Conservation (phyloP, 1,284 basidiomycete species). For the Sporisorium reilianum region DNA sequence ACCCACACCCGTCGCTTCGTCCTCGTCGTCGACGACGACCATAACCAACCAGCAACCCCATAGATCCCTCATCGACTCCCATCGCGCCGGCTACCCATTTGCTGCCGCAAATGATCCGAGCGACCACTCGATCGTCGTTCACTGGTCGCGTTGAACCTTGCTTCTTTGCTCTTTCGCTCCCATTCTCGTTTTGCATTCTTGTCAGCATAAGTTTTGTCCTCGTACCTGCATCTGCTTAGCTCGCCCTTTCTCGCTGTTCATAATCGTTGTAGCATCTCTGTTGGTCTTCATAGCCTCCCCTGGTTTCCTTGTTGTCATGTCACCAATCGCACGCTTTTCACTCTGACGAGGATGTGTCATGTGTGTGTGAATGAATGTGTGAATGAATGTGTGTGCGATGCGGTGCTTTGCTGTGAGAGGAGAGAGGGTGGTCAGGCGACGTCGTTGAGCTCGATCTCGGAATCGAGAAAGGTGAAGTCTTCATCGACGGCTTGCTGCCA, state of each 20-base stretch:
- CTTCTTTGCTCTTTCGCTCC: background rate
- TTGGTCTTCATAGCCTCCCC: constrained; percentile 12
- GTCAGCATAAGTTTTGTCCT: constrained; percentile 10
- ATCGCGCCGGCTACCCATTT: constrained; percentile 8
- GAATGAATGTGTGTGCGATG: background rate
- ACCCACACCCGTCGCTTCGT: constrained; percentile 3
- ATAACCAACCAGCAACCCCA: background rate
- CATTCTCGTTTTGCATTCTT: constrained; percentile 1
- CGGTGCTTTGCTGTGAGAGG: background rate
- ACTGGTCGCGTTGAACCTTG: constrained; percentile 34
- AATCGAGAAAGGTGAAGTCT: constrained; percentile 44
- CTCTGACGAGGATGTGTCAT: background rate
- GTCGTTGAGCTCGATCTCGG: constrained; percentile 42
- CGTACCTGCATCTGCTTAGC: constrained; percentile 11
- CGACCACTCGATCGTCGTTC: constrained; percentile 34
- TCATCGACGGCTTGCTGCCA: constrained; percentile 44
- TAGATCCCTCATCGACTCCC: constrained; percentile 4
- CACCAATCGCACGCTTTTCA: constrained; percentile 7
- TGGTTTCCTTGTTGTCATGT: constrained; percentile 16
- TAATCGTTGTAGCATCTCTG: constrained; percentile 14
- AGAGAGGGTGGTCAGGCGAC: constrained; percentile 11
- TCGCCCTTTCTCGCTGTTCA: background rate
- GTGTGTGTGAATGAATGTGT: constrained; percentile 7
- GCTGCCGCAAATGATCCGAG: constrained; percentile 3
- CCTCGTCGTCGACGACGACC: constrained; percentile 17